Conservation (phyloP, 192 early-diverging fungal genomes). For the Obelidium mucronatum region DNA sequence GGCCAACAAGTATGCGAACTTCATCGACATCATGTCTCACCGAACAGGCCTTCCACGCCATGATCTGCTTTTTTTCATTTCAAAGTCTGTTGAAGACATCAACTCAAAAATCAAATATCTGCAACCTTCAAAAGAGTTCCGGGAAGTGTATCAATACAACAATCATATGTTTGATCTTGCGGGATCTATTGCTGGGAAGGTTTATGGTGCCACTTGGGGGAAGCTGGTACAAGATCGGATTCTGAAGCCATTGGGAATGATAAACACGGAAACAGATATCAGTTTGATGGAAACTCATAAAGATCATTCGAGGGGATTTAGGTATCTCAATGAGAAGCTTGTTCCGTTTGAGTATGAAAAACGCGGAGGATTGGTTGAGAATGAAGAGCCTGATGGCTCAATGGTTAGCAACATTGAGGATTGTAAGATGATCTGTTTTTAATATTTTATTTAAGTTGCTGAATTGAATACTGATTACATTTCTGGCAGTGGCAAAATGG, state of each 20-base stretch:
- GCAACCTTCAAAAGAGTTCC: slow-evolving; percentile 5
- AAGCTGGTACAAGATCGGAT: slow-evolving; percentile 18
- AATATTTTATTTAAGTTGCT: neutral
- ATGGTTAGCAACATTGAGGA: slow-evolving; percentile 20
- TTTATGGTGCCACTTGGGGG: slow-evolving; percentile 2
- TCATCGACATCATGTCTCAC: slow-evolving; percentile 34
- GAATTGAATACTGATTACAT: neutral
- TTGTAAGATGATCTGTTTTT: too few relatives aligned
- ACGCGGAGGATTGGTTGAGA: neutral
- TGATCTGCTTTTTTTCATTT: neutral
- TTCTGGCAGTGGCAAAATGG: slow-evolving; percentile 26
- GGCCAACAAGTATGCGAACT: neutral
- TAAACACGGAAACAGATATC: neutral
- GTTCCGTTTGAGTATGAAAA: neutral
- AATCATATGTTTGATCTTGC: slow-evolving; percentile 26
- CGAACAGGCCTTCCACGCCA: slow-evolving; percentile 28
- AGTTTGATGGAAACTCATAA: neutral
- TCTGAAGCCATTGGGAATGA: slow-evolving; percentile 13
- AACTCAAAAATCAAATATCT: neutral
- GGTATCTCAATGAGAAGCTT: neutral
- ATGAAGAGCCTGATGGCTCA: neutral
- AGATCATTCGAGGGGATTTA: slow-evolving; percentile 4
- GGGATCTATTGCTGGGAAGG: slow-evolving; percentile 21
- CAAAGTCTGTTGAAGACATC: neutral
- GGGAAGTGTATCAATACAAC: slow-evolving; percentile 24